Evolutionary conservation across 805 yeast species (phyloP).

Genomic region (Yamadazyma sp.): DNA sequence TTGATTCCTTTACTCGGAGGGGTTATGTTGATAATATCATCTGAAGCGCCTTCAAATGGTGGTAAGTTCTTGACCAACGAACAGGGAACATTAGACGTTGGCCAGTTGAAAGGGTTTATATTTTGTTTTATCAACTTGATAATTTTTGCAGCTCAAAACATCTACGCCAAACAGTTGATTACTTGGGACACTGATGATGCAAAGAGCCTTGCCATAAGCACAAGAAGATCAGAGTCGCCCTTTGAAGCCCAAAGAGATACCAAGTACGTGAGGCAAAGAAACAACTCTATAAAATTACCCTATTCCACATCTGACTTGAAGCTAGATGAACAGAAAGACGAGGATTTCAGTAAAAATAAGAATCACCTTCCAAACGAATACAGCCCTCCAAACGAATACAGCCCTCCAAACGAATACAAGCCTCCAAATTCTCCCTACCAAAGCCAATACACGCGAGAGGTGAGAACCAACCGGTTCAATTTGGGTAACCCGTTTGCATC

Average conservation of each 20-base stretch:
- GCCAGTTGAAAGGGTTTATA: constrained; percentile 58
- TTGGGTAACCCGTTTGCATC: constrained; percentile 23
- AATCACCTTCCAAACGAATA: constrained; percentile 7
- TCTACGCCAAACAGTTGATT: constrained; percentile 79
- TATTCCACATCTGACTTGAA: constrained; percentile 34
- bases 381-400: constrained; percentile 1
- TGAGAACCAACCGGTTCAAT: constrained; percentile 12
- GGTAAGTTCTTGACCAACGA: neutral
- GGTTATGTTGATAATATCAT: constrained; percentile 48
- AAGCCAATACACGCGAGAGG: constrained; percentile 17
- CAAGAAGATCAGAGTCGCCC: constrained; percentile 5
- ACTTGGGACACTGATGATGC: constrained; percentile 45
- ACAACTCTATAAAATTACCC: constrained; percentile 27
- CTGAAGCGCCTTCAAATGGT: constrained; percentile 22
- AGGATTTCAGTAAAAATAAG: neutral
- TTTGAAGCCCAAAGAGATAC: constrained; percentile 2
- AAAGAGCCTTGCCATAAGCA: constrained; percentile 12
- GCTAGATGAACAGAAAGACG: constrained; percentile 25
- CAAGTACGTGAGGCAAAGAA: constrained; percentile 23
- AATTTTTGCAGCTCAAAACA: constrained; percentile 81
- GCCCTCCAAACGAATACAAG: constrained; percentile 13
- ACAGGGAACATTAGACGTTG: constrained; percentile 18
- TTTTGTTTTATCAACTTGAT: constrained; percentile 68
- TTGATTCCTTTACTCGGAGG: constrained; percentile 53
- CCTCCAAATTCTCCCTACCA: constrained; percentile 2